Base-by-base conservation (phyloP, 306 rosid genomes). In the Vachellia pachyceras region DNA sequence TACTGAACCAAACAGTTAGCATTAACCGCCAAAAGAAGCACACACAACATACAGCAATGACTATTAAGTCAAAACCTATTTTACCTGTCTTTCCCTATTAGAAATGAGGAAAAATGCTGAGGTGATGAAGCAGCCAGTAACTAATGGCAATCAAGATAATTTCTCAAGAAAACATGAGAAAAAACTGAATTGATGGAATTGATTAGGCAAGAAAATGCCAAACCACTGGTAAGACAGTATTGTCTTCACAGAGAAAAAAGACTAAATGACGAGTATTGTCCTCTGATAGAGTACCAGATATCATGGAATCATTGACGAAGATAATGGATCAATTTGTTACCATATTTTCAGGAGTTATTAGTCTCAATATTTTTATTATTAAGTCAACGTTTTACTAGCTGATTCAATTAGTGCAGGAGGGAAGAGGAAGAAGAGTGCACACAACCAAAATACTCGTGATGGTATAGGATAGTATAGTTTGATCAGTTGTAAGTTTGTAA, bases 71-170 rank as follows among this genome's bases (percentile, higher is more conserved):
- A 39, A 64, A 63, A 22, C 36, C 69, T 49, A 37, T n/a, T 75
- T 67, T 65, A 46, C 57, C 33, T 37, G 78, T n/a, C 49, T 72
- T 73, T 25, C 74, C 74, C 42, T 47, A 73, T 14, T 39, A 25
- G 55, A 73, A 40, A 10, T 36, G 64, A n/a, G 41, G 40, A 22
- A 37, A 55, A 15, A 12, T 44, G 36, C 10, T 46, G 46, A 36
- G 61, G 70, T 22, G 36, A 42, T 42, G 45, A n/a, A n/a, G n/a
- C n/a, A n/a, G n/a, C n/a, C 8, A 25, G 49, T 74, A 66, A 33
- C 68, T 25, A 60, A 60, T 9, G 37, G 17, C 35, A 60, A 25
- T 37, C 17, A 23, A 23, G 37, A 37, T 9, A 60, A 22, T 9
- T 25, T 17, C 14, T 23, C 66, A 22, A 58, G 66, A 58, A 22